These are phyloP conservation scores for Artemisia argyi DNA, from an alignment of 129 eudicot genomes.

Conservation along the genomic window DNA sequence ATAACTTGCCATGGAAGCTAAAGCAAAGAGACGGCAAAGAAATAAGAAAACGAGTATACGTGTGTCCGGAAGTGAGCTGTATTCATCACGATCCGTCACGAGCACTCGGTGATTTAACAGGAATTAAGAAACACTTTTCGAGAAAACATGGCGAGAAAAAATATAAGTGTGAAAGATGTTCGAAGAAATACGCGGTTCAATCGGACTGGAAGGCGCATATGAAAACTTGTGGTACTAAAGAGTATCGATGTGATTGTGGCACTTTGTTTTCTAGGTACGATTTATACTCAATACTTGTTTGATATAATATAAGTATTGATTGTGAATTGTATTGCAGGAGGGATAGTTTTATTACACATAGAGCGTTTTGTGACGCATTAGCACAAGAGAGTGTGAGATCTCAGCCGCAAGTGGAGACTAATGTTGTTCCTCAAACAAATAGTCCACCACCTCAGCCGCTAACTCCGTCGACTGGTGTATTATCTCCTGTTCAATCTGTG, in stretches of 20 bases:
- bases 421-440: slow-evolving; percentile 29
- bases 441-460: slow-evolving; percentile 70
- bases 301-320: background rate
- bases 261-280: slow-evolving; percentile 74
- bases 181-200: slow-evolving; percentile 78
- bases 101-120: slow-evolving; percentile 89
- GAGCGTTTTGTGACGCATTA: slow-evolving; percentile 93
- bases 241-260: slow-evolving; percentile 87
- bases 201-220: slow-evolving; percentile 95
- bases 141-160: slow-evolving; percentile 91
- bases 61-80: slow-evolving; percentile 75
- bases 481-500: slow-evolving; percentile 72
- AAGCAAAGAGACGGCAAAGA: slow-evolving; percentile 63
- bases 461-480: slow-evolving; percentile 69
- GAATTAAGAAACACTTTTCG: slow-evolving; percentile 84
- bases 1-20: slow-evolving; percentile 88
- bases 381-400: slow-evolving; percentile 78
- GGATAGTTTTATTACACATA: slow-evolving; percentile 87
- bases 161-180: slow-evolving; percentile 77
- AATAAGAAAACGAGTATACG: slow-evolving; percentile 69
- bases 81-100: slow-evolving; percentile 76
- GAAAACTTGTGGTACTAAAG: slow-evolving; percentile 80
- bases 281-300: background rate
- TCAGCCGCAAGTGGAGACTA: slow-evolving; percentile 40
- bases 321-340: slow-evolving; percentile 40